These are phyloP conservation scores for Rhizopogon parksii DNA, from an alignment of 1,284 basidiomycete genomes.

Conservation along the genomic window DNA sequence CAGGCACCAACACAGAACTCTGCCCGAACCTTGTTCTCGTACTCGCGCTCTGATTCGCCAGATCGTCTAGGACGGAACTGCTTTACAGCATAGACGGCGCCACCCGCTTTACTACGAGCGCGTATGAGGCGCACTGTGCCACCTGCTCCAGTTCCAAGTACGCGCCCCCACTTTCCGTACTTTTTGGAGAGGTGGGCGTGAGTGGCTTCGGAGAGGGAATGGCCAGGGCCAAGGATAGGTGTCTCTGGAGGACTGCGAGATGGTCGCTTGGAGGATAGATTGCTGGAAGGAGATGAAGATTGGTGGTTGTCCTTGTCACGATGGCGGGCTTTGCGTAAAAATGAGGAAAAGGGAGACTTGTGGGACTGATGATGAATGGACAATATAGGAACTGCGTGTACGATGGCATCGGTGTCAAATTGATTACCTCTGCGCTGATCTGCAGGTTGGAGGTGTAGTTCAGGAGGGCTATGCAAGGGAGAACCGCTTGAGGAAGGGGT, in stretches of 20 bases:
- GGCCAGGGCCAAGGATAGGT: constrained; percentile 30
- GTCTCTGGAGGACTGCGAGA: constrained; percentile 25
- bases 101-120: constrained; percentile 71
- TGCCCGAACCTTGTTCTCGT: constrained; percentile 98
- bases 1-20: constrained; percentile 98
- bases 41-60: constrained; percentile 92
- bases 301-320: constrained; percentile 22
- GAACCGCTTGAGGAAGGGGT: constrained; percentile 14
- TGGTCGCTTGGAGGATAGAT: constrained; percentile 20
- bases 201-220: constrained; percentile 71
- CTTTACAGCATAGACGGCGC: constrained; percentile 91
- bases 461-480: constrained; percentile 30
- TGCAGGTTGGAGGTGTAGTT: constrained; percentile 28
- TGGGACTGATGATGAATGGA: not conserved
- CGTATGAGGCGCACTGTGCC: constrained; percentile 97
- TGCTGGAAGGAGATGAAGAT: constrained; percentile 25
- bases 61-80: constrained; percentile 88
- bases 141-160: constrained; percentile 93
- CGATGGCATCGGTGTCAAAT: constrained; percentile 31
- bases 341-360: constrained; percentile 14
- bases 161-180: constrained; percentile 98
- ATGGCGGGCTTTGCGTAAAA: constrained; percentile 17
- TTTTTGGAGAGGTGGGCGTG: constrained; percentile 94
- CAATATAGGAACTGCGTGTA: constrained; percentile 25
- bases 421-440: constrained; percentile 32